phyloP scores from a whole-genome alignment of 2,329 filamentous ascomycete genomes.

The Helicocarpus griseus region DNA sequence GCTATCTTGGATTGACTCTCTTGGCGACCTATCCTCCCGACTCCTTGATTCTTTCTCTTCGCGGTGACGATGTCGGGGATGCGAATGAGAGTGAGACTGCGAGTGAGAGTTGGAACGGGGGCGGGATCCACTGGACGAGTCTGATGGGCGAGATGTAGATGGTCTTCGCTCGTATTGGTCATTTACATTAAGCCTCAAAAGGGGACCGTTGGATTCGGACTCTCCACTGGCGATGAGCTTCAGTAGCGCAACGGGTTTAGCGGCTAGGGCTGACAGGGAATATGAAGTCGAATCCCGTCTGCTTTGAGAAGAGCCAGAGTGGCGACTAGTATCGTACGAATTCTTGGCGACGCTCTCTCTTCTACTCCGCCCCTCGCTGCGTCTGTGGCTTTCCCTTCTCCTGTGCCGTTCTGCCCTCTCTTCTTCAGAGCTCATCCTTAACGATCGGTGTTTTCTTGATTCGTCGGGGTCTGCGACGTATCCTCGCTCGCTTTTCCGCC shows the following conservation, averaged over 20 bases:
- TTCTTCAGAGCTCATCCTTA: constrained; percentile 17
- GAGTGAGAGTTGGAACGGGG: constrained; percentile 17
- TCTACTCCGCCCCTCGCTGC: constrained; percentile 10
- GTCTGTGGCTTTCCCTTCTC: constrained; percentile 10
- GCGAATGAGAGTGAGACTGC: constrained; percentile 19
- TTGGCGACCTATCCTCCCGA: constrained; percentile 5
- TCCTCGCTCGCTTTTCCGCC: constrained; percentile 25
- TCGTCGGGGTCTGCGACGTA: constrained; percentile 26
- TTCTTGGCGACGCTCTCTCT: constrained; percentile 12
- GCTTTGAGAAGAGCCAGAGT: constrained; percentile 19
- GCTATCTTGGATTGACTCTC: not conserved
- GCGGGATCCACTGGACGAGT: constrained; percentile 22
- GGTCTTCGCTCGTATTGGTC: constrained; percentile 12
- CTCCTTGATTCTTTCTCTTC: not conserved
- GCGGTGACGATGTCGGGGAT: constrained; percentile 16
- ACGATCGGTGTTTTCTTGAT: constrained; percentile 22
- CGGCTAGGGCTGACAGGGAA: constrained; percentile 11
- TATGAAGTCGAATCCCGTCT: constrained; percentile 21
- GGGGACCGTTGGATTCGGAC: constrained; percentile 30
- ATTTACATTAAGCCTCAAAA: constrained; percentile 28
- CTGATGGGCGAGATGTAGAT: constrained; percentile 21
- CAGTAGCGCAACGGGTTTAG: constrained; percentile 17
- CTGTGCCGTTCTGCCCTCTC: constrained; percentile 19
- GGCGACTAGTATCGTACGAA: constrained; percentile 11
- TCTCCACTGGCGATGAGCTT: constrained; percentile 28